phyloP scores from a whole-genome alignment of 164 flowering plant species.

The Tetrastigma voinierianum region DNA sequence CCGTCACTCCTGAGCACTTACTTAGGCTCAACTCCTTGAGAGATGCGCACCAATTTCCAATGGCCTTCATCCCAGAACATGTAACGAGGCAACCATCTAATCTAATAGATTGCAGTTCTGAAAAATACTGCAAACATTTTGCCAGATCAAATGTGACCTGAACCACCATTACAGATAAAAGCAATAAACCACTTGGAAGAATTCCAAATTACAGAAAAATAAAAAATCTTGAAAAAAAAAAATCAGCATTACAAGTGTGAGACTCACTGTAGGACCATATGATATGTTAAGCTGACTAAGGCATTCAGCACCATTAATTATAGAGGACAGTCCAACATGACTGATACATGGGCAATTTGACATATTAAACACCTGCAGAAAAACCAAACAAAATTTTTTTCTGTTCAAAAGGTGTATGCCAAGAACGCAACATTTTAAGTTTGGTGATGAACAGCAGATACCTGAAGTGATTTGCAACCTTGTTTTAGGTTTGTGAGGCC shows the following conservation, averaged over 20 bases:
- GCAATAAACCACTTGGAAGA: neutral
- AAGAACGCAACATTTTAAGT: too few species aligned
- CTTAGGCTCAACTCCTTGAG: constrained; percentile 36
- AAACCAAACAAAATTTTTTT: too few species aligned
- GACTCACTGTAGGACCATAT: constrained; percentile 28
- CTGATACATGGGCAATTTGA: constrained; percentile 18
- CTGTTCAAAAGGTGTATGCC: too few species aligned
- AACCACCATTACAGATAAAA: neutral
- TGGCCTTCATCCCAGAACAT: constrained; percentile 22
- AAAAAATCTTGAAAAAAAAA: neutral
- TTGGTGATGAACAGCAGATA: neutral
- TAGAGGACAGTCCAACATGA: constrained; percentile 17
- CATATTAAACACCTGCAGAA: constrained; percentile 18
- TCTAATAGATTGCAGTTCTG: constrained; percentile 23
- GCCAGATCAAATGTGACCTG: constrained; percentile 29
- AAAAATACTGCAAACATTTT: constrained; percentile 12
- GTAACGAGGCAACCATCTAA: constrained; percentile 33
- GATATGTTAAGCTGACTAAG: constrained; percentile 20
- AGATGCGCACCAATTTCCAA: constrained; percentile 19
- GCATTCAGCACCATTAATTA: constrained; percentile 20
- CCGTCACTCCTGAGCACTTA: constrained; percentile 34
- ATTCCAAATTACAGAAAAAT: neutral
- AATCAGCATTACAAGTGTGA: neutral
- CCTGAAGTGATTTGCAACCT: constrained; percentile 25
- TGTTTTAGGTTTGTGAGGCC: constrained; percentile 21